These are phyloP conservation scores for Scedosporium dehoogii DNA, from an alignment of 2,329 filamentous ascomycete species.

Conservation along the genomic window DNA sequence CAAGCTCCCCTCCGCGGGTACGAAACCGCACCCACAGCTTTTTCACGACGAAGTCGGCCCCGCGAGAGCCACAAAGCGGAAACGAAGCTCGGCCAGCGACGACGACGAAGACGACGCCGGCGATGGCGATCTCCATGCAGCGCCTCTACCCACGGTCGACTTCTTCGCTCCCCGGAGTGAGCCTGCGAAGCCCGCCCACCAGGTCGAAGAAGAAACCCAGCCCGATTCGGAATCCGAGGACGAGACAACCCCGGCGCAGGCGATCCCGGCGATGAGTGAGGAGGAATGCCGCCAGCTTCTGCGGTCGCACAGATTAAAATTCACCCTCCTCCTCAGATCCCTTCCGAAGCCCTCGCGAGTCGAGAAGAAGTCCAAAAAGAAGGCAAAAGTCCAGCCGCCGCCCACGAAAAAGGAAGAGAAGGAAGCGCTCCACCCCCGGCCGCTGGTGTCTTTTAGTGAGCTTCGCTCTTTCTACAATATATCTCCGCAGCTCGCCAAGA, in stretches of 20 bases:
- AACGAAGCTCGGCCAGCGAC: conserved; percentile 38
- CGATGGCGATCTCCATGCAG: conserved; percentile 8
- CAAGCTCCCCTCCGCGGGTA: conserved; percentile 55
- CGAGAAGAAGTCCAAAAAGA: conserved; percentile 35
- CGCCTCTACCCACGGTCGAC: conserved; percentile 38
- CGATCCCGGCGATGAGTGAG: conserved; percentile 41
- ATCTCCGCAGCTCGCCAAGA: conserved; percentile 62
- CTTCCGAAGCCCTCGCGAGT: conserved; percentile 34
- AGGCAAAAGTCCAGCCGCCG: conserved; percentile 18
- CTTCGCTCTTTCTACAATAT: conserved; percentile 64
- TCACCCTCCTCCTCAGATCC: conserved; percentile 59
- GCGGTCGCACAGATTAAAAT: conserved; percentile 73
- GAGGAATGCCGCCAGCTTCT: conserved; percentile 66
- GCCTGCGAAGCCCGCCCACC: conserved; percentile 11
- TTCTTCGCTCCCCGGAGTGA: conserved; percentile 46
- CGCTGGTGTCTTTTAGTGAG: conserved; percentile 66
- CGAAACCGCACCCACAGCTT: conserved; percentile 56
- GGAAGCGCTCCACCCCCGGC: conserved; percentile 64
- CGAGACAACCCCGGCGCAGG: conserved; percentile 13
- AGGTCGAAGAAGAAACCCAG: conserved; percentile 5
- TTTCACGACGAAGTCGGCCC: conserved; percentile 47
- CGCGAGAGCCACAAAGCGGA: conserved; percentile 33
- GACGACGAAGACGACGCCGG: conserved; percentile 15
- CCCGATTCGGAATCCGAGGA: conserved; percentile 8
- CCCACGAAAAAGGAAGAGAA: conserved; percentile 41